These are phyloP conservation scores for Aspergillus bombycis DNA, from an alignment of 2,329 filamentous ascomycete genomes.

Conservation along the genomic window DNA sequence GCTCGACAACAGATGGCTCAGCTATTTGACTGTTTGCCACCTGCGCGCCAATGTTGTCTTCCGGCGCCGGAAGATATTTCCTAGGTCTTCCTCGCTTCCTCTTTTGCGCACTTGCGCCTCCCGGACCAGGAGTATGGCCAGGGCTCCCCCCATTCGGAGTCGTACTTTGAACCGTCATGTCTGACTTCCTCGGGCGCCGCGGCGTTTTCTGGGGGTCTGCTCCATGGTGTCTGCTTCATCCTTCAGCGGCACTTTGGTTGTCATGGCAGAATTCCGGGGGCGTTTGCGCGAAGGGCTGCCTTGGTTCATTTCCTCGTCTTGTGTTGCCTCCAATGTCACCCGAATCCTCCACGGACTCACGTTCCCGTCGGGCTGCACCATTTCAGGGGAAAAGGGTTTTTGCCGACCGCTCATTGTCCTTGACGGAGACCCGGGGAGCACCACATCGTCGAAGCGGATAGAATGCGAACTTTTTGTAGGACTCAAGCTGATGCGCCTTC, in stretches of 20 bases:
- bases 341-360: constrained; percentile 53
- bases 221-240: constrained; percentile 35
- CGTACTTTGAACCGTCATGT: constrained; percentile 33
- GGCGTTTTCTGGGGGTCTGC: constrained; percentile 44
- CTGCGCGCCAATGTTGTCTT: constrained; percentile 23
- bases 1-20: constrained; percentile 11
- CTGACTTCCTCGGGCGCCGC: constrained; percentile 49
- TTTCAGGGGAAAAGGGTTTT: constrained; percentile 42
- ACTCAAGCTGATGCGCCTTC: constrained; percentile 39
- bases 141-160: constrained; percentile 38
- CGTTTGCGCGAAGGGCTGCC: constrained; percentile 37
- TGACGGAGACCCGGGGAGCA: constrained; percentile 44
- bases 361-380: constrained; percentile 41
- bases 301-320: constrained; percentile 42
- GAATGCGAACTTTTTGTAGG: constrained; percentile 43
- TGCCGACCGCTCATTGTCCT: constrained; percentile 34
- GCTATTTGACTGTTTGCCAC: constrained; percentile 11
- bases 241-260: constrained; percentile 48
- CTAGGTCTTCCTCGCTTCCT: constrained; percentile 42
- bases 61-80: constrained; percentile 34
- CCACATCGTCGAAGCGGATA: constrained; percentile 46
- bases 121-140: constrained; percentile 36
- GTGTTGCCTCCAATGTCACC: constrained; percentile 52
- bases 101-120: constrained; percentile 34
- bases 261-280: constrained; percentile 36